Percentiles rank a stretch among this genome's conserved stretches.
Conservation (phyloP, 2,329 filamentous ascomycete genomes). For the Aspergillus ochraceoroseus region DNA sequence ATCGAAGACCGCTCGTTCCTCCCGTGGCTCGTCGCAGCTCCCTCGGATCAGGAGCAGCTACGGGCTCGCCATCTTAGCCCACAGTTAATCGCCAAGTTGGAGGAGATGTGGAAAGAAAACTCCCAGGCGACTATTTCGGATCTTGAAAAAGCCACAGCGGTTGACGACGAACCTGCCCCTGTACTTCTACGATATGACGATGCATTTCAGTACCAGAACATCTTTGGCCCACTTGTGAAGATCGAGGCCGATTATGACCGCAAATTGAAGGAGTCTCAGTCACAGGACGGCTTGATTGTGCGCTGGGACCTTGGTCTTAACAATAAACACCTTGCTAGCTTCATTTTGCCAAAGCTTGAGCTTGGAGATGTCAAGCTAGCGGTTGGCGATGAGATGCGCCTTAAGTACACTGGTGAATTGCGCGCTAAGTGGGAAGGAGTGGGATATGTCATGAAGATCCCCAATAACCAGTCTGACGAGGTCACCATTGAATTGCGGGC, state of each 20-base stretch:
- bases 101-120: constrained; percentile 98
- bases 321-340: constrained; percentile 94
- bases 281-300: constrained; percentile 89
- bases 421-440: constrained; percentile 93
- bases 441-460: constrained; percentile 98
- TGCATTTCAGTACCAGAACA: constrained; percentile 97
- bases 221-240: constrained; percentile 95
- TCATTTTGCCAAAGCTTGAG: constrained; percentile 93
- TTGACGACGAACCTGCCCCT: constrained; percentile 91
- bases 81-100: constrained; percentile 90
- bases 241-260: constrained; percentile 99
- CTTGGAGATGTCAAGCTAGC: constrained; percentile 96
- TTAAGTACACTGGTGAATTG: constrained; percentile 93
- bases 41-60: constrained; percentile 91
- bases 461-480: constrained; percentile 97
- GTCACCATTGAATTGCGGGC: constrained; percentile 92
- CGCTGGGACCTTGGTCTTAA: constrained; percentile 94
- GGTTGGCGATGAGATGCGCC: constrained; percentile 95
- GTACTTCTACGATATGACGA: constrained; percentile 94
- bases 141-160: constrained; percentile 81
- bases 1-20: constrained; percentile 96
- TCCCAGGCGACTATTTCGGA: constrained; percentile 81
- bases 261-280: constrained; percentile 96
- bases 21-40: constrained; percentile 83
- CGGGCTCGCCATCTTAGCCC: constrained; percentile 88